A percentile compares a stretch with the other conserved stretches of the same genome.
phyloP scores from a whole-genome alignment of 345 rosid species.

The Draba incana region DNA sequence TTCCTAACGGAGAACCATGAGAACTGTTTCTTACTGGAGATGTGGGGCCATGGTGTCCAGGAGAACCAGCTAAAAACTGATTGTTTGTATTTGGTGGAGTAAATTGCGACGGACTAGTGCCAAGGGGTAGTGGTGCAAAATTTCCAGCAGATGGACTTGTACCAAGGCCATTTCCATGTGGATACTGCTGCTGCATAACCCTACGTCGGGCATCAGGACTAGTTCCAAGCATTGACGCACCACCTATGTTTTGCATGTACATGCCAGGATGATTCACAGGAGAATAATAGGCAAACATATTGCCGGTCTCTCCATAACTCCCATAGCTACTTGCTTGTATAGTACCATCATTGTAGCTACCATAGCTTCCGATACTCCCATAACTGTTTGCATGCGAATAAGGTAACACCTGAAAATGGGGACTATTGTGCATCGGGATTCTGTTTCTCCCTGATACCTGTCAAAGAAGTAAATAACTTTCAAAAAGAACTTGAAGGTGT shows the following conservation, averaged over 20 bases:
- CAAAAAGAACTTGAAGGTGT: slow-evolving; percentile 26
- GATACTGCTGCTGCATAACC: slow-evolving; percentile 69
- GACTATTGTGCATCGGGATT: slow-evolving; percentile 74
- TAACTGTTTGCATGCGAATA: slow-evolving; percentile 78
- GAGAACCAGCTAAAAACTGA: slow-evolving; percentile 76
- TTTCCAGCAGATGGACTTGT: slow-evolving; percentile 91
- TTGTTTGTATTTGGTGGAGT: slow-evolving; percentile 82
- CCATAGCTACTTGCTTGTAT: slow-evolving; percentile 87
- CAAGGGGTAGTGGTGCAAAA: slow-evolving; percentile 90
- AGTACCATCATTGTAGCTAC: slow-evolving; percentile 86
- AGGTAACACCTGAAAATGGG: slow-evolving; percentile 71
- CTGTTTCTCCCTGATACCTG: slow-evolving; percentile 79
- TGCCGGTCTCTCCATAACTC: slow-evolving; percentile 80
- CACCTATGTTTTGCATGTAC: slow-evolving; percentile 72
- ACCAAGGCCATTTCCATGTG: slow-evolving; percentile 88
- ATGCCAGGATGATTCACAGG: slow-evolving; percentile 88
- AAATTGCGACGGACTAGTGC: slow-evolving; percentile 95
- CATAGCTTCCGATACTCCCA: slow-evolving; percentile 96
- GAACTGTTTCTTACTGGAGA: slow-evolving; percentile 89
- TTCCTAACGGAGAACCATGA: slow-evolving; percentile 95
- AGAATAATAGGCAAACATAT: slow-evolving; percentile 85
- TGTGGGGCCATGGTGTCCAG: slow-evolving; percentile 94
- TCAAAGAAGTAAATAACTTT: slow-evolving; percentile 33
- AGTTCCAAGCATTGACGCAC: slow-evolving; percentile 76
- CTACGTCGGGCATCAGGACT: slow-evolving; percentile 94